A percentile compares a stretch with the other conserved stretches of the same genome.
Conservation (phyloP, 2,329 filamentous ascomycete species). For the Fusarium nurragi region DNA sequence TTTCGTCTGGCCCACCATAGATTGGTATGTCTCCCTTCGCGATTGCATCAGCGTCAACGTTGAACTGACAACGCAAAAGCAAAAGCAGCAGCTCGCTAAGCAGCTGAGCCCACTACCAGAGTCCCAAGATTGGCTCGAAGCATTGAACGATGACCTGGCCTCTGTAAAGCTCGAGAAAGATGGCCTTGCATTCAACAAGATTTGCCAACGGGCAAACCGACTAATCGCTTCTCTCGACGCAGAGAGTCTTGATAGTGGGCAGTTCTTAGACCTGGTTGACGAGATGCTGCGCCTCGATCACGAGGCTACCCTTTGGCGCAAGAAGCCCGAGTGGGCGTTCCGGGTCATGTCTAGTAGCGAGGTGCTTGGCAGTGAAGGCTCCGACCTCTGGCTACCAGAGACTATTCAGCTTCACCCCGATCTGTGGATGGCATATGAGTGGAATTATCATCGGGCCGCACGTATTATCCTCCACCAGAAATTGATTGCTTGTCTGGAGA, state of each 20-base stretch:
- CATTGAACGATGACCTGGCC: slow-evolving; percentile 42
- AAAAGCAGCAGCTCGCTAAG: slow-evolving; percentile 51
- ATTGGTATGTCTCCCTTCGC: slow-evolving; percentile 29
- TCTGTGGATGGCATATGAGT: slow-evolving; percentile 54
- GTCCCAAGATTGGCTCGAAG: slow-evolving; percentile 45
- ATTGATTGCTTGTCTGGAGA: slow-evolving; percentile 45
- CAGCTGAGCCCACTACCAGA: slow-evolving; percentile 44
- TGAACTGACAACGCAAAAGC: slow-evolving; percentile 15
- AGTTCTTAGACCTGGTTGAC: slow-evolving; percentile 42
- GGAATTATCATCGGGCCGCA: slow-evolving; percentile 53
- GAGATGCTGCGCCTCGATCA: slow-evolving; percentile 48
- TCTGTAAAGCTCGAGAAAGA: slow-evolving; percentile 35
- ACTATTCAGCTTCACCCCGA: slow-evolving; percentile 50
- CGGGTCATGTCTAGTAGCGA: slow-evolving; percentile 36
- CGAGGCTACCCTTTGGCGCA: slow-evolving; percentile 45
- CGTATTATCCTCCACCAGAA: slow-evolving; percentile 51
- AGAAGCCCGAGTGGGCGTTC: slow-evolving; percentile 49
- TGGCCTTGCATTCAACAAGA: slow-evolving; percentile 15
- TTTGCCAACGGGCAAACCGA: slow-evolving; percentile 46
- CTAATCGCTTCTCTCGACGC: slow-evolving; percentile 36
- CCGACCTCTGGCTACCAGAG: slow-evolving; percentile 28
- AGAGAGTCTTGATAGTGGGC: background rate
- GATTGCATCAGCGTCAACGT: rapidly evolving
- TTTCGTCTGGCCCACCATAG: slow-evolving; percentile 53
- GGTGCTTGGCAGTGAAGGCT: slow-evolving; percentile 7